Percentiles rank a stretch among this genome's conserved stretches.
Evolutionary conservation across 495 filamentous ascomycete species (phyloP).

Genomic region (Eremomyces bilateralis): DNA sequence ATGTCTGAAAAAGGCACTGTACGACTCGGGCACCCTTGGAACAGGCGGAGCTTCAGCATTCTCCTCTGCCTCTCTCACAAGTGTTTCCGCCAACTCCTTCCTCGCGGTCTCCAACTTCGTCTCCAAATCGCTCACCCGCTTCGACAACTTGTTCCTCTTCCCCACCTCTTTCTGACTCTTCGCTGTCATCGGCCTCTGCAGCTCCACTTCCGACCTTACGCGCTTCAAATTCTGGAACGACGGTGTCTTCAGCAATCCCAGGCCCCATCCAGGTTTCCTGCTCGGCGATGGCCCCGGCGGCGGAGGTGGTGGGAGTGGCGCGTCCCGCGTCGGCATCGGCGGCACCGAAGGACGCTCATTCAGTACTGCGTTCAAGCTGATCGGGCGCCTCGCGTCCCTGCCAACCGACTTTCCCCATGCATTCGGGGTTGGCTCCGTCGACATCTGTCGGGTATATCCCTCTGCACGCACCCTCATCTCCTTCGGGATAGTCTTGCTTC

Average conservation of each 20-base stretch:
- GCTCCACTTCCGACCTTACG: conserved; percentile 15
- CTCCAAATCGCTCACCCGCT: conserved; percentile 45
- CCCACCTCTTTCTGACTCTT: conserved; percentile 38
- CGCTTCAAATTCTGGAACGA: conserved; percentile 20
- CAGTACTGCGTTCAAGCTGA: no score
- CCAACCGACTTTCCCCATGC: no score
- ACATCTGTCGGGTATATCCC: not conserved
- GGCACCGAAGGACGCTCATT: no score
- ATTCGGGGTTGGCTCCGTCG: not conserved
- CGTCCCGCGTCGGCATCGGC: conserved; percentile 7
- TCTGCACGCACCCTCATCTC: conserved; percentile 1
- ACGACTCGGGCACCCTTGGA: no score
- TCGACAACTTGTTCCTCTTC: conserved; percentile 37
- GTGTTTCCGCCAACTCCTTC: conserved; percentile 35
- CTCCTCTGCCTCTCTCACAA: no score
- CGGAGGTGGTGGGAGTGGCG: conserved; percentile 2
- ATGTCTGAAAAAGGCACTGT: no score
- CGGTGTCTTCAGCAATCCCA: conserved; percentile 12
- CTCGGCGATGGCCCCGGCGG: not conserved
- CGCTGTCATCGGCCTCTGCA: conserved; percentile 13
- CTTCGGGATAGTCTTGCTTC: conserved; percentile 15
- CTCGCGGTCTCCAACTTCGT: conserved; percentile 35
- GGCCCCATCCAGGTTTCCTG: conserved; percentile 2
- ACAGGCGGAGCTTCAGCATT: no score
- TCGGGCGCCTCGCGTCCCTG: not conserved